Conservation (phyloP, 2,329 filamentous ascomycete genomes). For the Phaeosphaeria sp. region DNA sequence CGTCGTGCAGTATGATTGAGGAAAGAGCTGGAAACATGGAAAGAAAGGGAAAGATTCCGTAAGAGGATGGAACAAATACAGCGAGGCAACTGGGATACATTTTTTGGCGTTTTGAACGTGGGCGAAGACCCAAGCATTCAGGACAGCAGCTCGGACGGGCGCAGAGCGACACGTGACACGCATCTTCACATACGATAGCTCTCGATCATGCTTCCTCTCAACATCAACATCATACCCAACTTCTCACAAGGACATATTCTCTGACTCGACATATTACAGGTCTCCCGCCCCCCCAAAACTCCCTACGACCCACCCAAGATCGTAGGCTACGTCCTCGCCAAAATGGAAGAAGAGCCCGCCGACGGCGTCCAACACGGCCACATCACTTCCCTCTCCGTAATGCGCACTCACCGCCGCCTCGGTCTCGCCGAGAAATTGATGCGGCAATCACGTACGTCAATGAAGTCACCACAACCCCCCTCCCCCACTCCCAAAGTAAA, state of each 20-base stretch:
- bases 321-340: conserved; percentile 97
- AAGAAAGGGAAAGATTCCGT: background rate
- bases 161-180: background rate
- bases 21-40: background rate
- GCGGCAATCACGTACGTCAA: conserved; percentile 79
- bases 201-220: background rate
- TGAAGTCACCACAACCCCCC: background rate
- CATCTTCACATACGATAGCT: background rate
- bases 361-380: conserved; percentile 94
- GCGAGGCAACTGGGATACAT: too few species aligned
- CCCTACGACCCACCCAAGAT: conserved; percentile 94
- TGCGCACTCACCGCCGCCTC: conserved; percentile 90
- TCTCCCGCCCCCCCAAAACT: conserved; percentile 76
- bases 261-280: conserved; percentile 45
- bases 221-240: background rate
- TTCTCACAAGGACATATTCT: background rate
- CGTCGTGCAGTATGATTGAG: background rate
- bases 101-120: too few species aligned
- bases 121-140: background rate
- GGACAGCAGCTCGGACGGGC: background rate
- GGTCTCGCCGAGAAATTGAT: conserved; percentile 98
- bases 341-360: conserved; percentile 97
- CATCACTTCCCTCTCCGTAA: conserved; percentile 93
- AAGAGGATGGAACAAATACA: too few species aligned
- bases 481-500: too few species aligned